Conservation (phyloP, 306 rosid species). For the Dryas octopetala region DNA sequence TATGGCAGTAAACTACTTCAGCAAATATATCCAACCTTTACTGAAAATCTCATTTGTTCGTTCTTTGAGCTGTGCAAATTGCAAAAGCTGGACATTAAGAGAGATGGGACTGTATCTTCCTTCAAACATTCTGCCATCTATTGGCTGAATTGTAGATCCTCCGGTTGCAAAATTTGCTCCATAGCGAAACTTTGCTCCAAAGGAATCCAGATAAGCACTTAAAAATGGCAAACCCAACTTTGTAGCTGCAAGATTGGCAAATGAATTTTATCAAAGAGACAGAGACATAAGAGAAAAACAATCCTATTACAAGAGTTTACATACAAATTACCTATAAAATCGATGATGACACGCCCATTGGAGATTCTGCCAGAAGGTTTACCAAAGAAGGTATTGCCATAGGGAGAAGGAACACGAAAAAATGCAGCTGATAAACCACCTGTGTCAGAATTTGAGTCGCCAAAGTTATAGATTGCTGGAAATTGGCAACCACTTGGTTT, state of each 20-base stretch:
- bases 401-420: constrained; percentile 14
- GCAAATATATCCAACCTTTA: constrained; percentile 12
- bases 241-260: constrained; percentile 20
- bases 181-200: constrained; percentile 15
- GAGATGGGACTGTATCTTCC: constrained; percentile 28
- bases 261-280: background rate
- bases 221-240: constrained; percentile 21
- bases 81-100: constrained; percentile 18
- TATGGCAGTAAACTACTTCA: background rate
- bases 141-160: constrained; percentile 26
- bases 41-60: constrained; percentile 5
- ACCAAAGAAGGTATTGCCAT: constrained; percentile 21
- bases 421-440: constrained; percentile 27
- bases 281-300: background rate
- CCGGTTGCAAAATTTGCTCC: constrained; percentile 27
- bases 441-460: constrained; percentile 35
- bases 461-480: constrained; percentile 34
- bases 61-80: constrained; percentile 22
- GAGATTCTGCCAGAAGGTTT: constrained; percentile 25
- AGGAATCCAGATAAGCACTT: constrained; percentile 33
- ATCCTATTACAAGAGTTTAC: background rate
- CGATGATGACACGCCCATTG: constrained; percentile 26
- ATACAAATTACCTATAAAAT: constrained; percentile 20
- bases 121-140: constrained; percentile 23
- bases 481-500: constrained; percentile 16